Evolutionary conservation across 23 red algal genomes (phyloP).

Genomic region (Gracilariopsis chorda): DNA sequence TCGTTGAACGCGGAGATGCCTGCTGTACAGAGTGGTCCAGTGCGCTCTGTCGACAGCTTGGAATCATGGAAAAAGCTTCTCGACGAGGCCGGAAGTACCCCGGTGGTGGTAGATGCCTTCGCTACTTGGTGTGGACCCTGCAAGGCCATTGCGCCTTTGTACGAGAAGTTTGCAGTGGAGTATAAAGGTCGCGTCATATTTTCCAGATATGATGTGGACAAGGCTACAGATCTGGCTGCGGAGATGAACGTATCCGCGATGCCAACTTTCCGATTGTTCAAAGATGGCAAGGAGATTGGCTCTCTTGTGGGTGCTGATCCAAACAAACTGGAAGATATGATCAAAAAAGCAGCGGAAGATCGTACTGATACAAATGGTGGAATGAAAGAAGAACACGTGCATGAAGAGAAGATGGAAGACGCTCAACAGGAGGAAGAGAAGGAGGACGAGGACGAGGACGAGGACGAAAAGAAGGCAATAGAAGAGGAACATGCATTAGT

Average conservation of each 20-base stretch:
- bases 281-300: background rate
- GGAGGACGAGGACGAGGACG: background rate
- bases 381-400: background rate
- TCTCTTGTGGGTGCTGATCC: slow-evolving; percentile 40
- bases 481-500: background rate
- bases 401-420: background rate
- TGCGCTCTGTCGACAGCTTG: background rate
- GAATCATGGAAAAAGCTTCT: background rate
- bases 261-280: slow-evolving; percentile 60
- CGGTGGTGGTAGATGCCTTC: slow-evolving; percentile 39
- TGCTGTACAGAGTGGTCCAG: background rate
- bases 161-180: slow-evolving; percentile 13
- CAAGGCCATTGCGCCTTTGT: slow-evolving; percentile 38
- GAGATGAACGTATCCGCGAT: slow-evolving; percentile 25
- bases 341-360: slow-evolving; percentile 22
- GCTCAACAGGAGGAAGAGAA: background rate
- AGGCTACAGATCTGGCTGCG: slow-evolving; percentile 19
- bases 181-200: background rate
- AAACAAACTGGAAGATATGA: slow-evolving; percentile 20
- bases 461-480: background rate
- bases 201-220: background rate
- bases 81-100: background rate
- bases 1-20: background rate
- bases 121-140: slow-evolving; percentile 74
- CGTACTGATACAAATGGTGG: background rate